Base-by-base conservation (phyloP, 2,329 filamentous ascomycete genomes). In the Chlorencoelia australis region DNA sequence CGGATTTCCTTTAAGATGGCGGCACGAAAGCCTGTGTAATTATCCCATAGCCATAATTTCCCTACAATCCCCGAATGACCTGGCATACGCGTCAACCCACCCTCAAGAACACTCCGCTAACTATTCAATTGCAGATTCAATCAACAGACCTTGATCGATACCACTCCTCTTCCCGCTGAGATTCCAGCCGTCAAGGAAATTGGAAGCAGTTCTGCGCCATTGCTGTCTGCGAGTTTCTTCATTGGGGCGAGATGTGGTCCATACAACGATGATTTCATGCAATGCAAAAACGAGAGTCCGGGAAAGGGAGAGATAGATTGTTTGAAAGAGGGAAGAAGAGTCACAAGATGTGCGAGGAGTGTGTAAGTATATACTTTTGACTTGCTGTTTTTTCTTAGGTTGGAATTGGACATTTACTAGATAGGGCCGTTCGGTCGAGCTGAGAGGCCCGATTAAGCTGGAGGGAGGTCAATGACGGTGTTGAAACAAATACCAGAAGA, bases 211-310 rank as follows among this genome's bases (percentile, higher is more conserved):
- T 96, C 89, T 40, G 91, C 88, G 25, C 91, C 91, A 37, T 74
- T 98, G 29, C 70, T 94, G 42, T 94, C 85, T 48, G 91, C 91
- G 20, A 79, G 86, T 35, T 98, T 84, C 73, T 98, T 96, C 64
- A 98, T 98, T 59, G 91, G 91, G 46, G 88, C 87, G 50, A 81
- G 89, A 58, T 98, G 91, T 79, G 82, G 75, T 61, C 71, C 83
- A 40, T 98, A 88, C 73, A 96, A 96, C 65, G 91, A 98, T 70
- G 91, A 98, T 67, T 98, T 82, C 68, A 98, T 98, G 89, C 84
- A 94, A 69, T 98, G 91, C 82, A 98, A 98, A 80, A 84, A 76
- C 51, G 87, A 95, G 66, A 79, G 86, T 55, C 81, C 84, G 45
- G 91, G 91, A 54, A 78, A 75, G 63, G 91, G 87, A 61, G 91